Conservation (phyloP, 2,329 filamentous ascomycete species). For the Fusarium sp. region DNA sequence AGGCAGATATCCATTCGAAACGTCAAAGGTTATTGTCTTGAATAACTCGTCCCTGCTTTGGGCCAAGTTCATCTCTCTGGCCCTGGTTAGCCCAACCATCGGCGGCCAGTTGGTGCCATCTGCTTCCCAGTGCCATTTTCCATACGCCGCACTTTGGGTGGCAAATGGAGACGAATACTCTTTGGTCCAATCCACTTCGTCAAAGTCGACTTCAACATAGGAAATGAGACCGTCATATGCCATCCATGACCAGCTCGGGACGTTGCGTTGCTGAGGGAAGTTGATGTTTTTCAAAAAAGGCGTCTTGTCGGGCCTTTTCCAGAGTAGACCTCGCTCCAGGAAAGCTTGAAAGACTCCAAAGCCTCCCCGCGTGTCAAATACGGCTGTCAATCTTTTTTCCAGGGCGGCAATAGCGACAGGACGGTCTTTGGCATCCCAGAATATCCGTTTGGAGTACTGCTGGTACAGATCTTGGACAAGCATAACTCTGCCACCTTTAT, state of each 20-base stretch:
- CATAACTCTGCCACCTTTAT: constrained; percentile 5
- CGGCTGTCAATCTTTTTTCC: neutral
- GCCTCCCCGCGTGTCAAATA: neutral
- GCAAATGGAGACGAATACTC: neutral
- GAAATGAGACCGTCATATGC: neutral
- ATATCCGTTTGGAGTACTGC: neutral
- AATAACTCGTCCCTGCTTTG: neutral
- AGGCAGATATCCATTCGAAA: neutral
- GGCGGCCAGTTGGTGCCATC: neutral
- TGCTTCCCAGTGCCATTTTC: neutral
- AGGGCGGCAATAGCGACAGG: neutral
- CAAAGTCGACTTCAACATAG: neutral
- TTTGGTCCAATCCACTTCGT: constrained; percentile 3
- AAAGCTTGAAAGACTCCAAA: constrained; percentile 6
- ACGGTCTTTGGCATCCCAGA: neutral
- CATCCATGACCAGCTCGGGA: constrained; percentile 16
- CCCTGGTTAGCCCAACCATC: neutral
- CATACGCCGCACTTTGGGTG: neutral
- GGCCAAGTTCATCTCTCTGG: neutral
- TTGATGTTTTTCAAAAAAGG: neutral
- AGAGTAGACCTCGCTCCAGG: constrained; percentile 4
- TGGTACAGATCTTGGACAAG: neutral
- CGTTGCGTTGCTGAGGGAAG: neutral
- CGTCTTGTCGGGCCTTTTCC: neutral
- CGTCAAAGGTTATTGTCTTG: neutral